Conservation (phyloP, 2,329 filamentous ascomycete species). For the Ilyonectria destructans region DNA sequence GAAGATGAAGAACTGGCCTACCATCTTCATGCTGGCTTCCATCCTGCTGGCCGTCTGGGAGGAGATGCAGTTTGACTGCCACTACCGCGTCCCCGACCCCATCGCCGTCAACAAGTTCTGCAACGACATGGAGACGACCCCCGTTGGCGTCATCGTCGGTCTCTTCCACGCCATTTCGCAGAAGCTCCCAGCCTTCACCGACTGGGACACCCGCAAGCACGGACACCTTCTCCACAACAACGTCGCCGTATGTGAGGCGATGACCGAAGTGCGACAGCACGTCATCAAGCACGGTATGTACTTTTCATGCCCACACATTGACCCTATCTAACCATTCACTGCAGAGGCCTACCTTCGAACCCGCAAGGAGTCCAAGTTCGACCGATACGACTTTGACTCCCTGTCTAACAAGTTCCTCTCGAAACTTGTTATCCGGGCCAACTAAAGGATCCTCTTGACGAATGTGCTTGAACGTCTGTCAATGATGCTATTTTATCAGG, state of each 20-base stretch:
- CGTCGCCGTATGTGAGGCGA: constrained; percentile 90
- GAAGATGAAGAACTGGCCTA: constrained; percentile 98
- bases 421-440: constrained; percentile 95
- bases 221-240: constrained; percentile 94
- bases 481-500: constrained; percentile 33
- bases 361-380: constrained; percentile 86
- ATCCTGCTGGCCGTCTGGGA: constrained; percentile 97
- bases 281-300: constrained; percentile 93
- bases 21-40: constrained; percentile 96
- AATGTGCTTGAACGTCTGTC: constrained; percentile 42
- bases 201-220: constrained; percentile 95
- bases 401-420: constrained; percentile 98
- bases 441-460: constrained; percentile 66
- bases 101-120: constrained; percentile 94
- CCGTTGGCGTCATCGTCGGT: constrained; percentile 95
- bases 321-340: constrained; percentile 43
- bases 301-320: neutral
- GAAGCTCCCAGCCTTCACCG: constrained; percentile 91
- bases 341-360: constrained; percentile 89
- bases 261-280: constrained; percentile 95
- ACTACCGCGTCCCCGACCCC: constrained; percentile 92
- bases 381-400: constrained; percentile 93
- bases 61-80: constrained; percentile 98
- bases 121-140: constrained; percentile 95
- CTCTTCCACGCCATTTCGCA: constrained; percentile 98